Evolutionary conservation across 495 filamentous ascomycete species (phyloP).

Genomic region (Elasticomyces elasticus): DNA sequence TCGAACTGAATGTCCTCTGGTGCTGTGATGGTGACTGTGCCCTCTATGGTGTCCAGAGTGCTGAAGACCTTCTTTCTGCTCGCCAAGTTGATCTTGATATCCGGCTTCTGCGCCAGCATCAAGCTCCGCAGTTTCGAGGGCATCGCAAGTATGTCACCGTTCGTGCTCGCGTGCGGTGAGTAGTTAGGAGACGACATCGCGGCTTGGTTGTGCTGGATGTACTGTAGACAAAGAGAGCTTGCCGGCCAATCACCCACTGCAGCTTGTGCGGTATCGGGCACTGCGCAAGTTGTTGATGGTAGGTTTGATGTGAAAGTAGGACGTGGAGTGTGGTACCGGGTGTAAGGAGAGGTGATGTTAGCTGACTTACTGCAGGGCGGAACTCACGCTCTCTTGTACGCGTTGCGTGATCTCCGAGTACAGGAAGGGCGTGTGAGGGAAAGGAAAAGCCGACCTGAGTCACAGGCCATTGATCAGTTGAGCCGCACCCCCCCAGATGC

Average conservation of each 20-base stretch:
- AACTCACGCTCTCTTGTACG: not conserved
- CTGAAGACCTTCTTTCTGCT: slow-evolving; percentile 39
- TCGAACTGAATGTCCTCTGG: slow-evolving; percentile 66
- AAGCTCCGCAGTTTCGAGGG: slow-evolving; percentile 16
- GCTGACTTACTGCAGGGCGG: not conserved
- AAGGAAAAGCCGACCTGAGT: not conserved
- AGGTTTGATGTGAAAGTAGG: not conserved
- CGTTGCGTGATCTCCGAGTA: not conserved
- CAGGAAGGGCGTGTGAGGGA: not conserved
- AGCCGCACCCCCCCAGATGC: not conserved
- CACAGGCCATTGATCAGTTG: not conserved
- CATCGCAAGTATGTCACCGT: slow-evolving; percentile 7
- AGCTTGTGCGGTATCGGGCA: slow-evolving; percentile 1
- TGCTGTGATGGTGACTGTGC: slow-evolving; percentile 49
- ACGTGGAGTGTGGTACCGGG: not conserved
- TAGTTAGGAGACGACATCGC: not conserved
- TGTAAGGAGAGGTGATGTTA: not conserved
- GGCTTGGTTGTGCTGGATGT: not conserved
- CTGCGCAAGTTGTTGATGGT: not conserved
- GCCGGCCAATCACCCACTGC: not conserved
- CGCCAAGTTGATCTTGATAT: slow-evolving; percentile 17
- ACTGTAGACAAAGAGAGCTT: not conserved
- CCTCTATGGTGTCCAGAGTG: slow-evolving; percentile 50
- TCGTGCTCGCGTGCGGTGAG: too few relatives aligned
- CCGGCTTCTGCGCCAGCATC: slow-evolving; percentile 10